A percentile compares a stretch with the other conserved stretches of the same genome.
These are phyloP conservation scores for Fomitopsis pulvina DNA, from an alignment of 768 basidiomycete species.

Conservation along the genomic window DNA sequence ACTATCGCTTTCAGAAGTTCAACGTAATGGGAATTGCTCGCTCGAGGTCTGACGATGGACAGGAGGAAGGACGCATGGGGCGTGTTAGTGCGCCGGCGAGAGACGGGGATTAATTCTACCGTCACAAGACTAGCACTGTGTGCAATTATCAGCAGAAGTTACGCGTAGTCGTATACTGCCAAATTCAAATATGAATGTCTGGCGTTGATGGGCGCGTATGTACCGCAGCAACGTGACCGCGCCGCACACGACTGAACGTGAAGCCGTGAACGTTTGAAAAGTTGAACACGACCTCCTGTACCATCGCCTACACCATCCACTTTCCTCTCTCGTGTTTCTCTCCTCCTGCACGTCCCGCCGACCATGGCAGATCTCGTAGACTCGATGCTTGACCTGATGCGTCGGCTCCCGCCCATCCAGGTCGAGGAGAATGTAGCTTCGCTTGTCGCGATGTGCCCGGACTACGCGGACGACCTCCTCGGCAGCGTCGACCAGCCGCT, in stretches of 20 bases:
- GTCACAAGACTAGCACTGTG: too few species aligned
- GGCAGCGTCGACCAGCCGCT: conserved; percentile 94
- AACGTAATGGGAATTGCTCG: conserved; percentile 71
- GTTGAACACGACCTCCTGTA: too few species aligned
- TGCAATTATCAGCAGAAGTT: too few species aligned
- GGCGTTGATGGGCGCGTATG: too few species aligned
- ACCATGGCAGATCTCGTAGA: conserved; percentile 75
- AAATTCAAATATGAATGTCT: too few species aligned
- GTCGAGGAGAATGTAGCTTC: conserved; percentile 83
- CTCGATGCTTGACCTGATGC: conserved; percentile 92
- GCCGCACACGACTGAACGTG: too few species aligned
- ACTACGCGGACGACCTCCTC: conserved; percentile 91
- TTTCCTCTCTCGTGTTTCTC: neutral
- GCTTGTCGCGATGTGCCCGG: conserved; percentile 80
- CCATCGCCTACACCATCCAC: neutral
- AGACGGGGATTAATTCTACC: neutral
- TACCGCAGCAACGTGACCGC: too few species aligned
- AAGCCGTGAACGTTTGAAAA: too few species aligned
- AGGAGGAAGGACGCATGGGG: neutral
- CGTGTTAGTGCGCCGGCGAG: neutral
- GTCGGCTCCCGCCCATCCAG: conserved; percentile 87
- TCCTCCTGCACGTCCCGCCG: neutral
- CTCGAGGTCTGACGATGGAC: conserved; percentile 26
- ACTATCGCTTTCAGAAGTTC: conserved; percentile 68
- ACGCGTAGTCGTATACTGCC: too few species aligned